Base-by-base conservation (phyloP, 805 yeast genomes). In the Saccharomycopsis microspora region DNA sequence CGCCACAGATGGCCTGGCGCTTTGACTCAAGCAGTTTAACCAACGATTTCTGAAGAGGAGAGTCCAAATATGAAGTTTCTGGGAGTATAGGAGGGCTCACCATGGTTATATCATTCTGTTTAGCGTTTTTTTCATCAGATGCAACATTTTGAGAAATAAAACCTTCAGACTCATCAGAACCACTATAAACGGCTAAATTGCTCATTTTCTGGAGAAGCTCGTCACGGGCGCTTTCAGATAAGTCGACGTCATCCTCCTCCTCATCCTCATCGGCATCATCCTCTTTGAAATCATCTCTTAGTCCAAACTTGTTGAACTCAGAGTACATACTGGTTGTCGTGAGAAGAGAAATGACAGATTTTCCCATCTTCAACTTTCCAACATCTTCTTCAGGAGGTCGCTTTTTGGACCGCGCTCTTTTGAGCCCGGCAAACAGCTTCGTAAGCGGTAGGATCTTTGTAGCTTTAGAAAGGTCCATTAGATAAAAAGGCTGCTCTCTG, bases 281-380 rank as follows among this genome's bases (percentile, higher is more conserved):
- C 8, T 40, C 52, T 29, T 35, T 53, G 29, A 47, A 49, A 5
- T 49, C 56, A 3, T 30, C 39, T 29, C 36, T 32, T 9, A 31
- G 38, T 8, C n/a, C n/a, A 9, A 52, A 43, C 44, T 59, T 58
- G 42, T 60, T 55, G 60, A 60, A 53, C 42, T 66, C 58, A 43
- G 76, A 70, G 56, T 71, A 74, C 49, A 75, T 69, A 52, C 78
- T 73, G 0, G 82, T 79, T 0, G 82, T 71, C 0, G 83, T 75
- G 47, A 78, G 63, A 45, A 76, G 57, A 0, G 76, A 73, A 3
- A 75, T 78, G 54, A 78, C 69, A 40, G 78, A 73, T 54, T 68
- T 69, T 11, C 78, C 73, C 60, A 72, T 70, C n/a, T 46, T 44
- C 11, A 51, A 36, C 32, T 43, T 49, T 2, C 53, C 54, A 41